Conservation (phyloP, 805 yeast genomes). For the Ogataea polymorpha region DNA sequence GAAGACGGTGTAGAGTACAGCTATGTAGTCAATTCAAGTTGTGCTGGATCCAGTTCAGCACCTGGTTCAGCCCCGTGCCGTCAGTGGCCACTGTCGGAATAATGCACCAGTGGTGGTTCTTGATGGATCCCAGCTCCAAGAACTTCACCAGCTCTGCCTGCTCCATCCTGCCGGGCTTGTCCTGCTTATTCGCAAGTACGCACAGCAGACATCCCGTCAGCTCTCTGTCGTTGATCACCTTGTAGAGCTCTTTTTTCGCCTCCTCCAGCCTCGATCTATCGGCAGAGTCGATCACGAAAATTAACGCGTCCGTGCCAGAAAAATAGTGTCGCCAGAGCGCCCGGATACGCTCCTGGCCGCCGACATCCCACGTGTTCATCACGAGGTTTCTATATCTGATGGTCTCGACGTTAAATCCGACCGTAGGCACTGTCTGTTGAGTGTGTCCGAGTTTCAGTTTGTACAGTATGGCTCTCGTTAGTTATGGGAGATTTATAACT, state of each 20-base stretch:
- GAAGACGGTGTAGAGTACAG: slow-evolving; percentile 36
- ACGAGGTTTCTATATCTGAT: slow-evolving; percentile 42
- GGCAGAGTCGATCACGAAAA: slow-evolving; percentile 84
- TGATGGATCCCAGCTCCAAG: slow-evolving; percentile 57
- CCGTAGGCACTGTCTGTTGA: slow-evolving; percentile 83
- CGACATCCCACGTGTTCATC: slow-evolving; percentile 79
- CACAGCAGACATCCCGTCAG: slow-evolving; percentile 74
- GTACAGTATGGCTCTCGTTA: slow-evolving; percentile 60
- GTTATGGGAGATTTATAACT: slow-evolving; percentile 19
- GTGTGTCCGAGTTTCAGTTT: slow-evolving; percentile 76
- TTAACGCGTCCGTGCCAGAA: slow-evolving; percentile 88
- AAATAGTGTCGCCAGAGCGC: slow-evolving; percentile 95
- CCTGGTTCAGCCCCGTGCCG: slow-evolving; percentile 87
- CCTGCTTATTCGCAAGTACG: slow-evolving; percentile 89
- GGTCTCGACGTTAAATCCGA: slow-evolving; percentile 85
- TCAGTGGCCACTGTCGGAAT: slow-evolving; percentile 87
- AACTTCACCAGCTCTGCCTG: slow-evolving; percentile 78
- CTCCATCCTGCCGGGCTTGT: slow-evolving; percentile 64
- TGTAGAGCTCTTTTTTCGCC: slow-evolving; percentile 71
- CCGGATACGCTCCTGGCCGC: slow-evolving; percentile 91
- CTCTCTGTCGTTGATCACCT: slow-evolving; percentile 80
- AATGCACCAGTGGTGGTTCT: slow-evolving; percentile 83
- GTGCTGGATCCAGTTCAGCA: slow-evolving; percentile 79
- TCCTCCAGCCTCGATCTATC: slow-evolving; percentile 71
- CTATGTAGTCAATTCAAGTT: slow-evolving; percentile 32